A percentile compares a stretch with the other conserved stretches of the same genome.
phyloP scores from a whole-genome alignment of 805 yeast genomes.

The Lipomyces yamanashiensis region DNA sequence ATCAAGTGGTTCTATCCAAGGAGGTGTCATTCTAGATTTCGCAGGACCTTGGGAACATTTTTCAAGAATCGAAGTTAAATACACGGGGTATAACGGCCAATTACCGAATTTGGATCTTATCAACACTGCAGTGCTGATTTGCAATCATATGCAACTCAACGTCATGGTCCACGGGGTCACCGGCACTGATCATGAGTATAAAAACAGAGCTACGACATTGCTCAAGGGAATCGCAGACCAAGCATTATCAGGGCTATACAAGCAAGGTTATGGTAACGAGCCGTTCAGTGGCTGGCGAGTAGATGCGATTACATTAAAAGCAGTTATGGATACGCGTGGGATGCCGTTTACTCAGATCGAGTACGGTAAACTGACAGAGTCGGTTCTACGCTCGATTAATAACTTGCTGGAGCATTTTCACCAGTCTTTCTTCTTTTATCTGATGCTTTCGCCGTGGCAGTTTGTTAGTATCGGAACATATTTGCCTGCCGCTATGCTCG shows the following conservation, averaged over 20 bases:
- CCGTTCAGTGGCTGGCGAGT: conserved; percentile 96
- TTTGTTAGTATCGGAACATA: conserved; percentile 95
- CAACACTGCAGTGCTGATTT: conserved; percentile 75
- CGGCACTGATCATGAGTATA: conserved; percentile 52
- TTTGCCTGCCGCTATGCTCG: conserved; percentile 78
- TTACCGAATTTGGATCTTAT: conserved; percentile 90
- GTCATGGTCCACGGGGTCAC: conserved; percentile 60
- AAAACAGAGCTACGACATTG: conserved; percentile 60
- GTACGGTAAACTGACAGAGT: conserved; percentile 87
- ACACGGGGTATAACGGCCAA: conserved; percentile 93
- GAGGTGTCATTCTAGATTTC: conserved; percentile 84
- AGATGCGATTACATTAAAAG: conserved; percentile 82
- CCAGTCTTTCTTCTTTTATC: conserved; percentile 92
- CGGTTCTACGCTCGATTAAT: conserved; percentile 84
- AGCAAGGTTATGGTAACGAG: conserved; percentile 71
- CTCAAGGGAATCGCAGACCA: conserved; percentile 68
- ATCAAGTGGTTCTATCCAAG: conserved; percentile 93
- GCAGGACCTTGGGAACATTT: conserved; percentile 69
- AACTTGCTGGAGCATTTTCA: conserved; percentile 94
- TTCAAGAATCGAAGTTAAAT: conserved; percentile 72
- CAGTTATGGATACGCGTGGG: conserved; percentile 46
- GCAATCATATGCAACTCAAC: conserved; percentile 75
- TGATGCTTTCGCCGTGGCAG: conserved; percentile 72
- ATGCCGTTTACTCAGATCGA: conserved; percentile 74
- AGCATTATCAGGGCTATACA: conserved; percentile 69